phyloP scores from a whole-genome alignment of 176 grass and related monocot species.

The Avena atlantica region DNA sequence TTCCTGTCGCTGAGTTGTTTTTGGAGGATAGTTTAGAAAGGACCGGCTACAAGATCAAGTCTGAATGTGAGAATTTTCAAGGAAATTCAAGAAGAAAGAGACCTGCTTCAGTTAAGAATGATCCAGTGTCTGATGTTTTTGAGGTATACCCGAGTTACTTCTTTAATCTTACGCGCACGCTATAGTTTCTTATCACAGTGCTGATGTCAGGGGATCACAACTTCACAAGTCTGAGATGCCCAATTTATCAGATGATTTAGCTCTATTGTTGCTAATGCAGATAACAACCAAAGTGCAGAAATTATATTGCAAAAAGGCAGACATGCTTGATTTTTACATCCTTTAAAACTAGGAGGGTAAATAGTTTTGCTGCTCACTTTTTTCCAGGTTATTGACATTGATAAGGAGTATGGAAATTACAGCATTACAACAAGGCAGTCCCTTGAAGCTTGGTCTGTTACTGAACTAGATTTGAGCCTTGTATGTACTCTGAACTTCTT shows the following conservation, averaged over 20 bases:
- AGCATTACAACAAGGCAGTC: conserved; percentile 77
- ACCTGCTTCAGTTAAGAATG: conserved; percentile 59
- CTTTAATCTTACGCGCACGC: background rate
- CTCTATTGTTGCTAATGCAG: conserved; percentile 25
- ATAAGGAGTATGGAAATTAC: conserved; percentile 75
- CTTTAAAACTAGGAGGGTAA: background rate
- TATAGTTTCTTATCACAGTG: conserved; percentile 12
- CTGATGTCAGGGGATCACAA: conserved; percentile 26
- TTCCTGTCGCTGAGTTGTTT: conserved; percentile 82
- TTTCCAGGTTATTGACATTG: conserved; percentile 70
- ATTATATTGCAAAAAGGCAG: conserved; percentile 22
- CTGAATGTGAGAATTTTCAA: conserved; percentile 71
- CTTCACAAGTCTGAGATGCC: background rate
- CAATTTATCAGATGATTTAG: conserved; percentile 7
- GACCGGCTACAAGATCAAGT: conserved; percentile 75
- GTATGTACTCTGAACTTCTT: conserved; percentile 57
- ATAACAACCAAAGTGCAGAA: conserved; percentile 11
- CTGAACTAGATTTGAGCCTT: conserved; percentile 80
- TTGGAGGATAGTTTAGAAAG: conserved; percentile 92
- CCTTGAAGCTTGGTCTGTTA: conserved; percentile 85
- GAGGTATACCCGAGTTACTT: conserved; percentile 61
- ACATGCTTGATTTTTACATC: conserved; percentile 27
- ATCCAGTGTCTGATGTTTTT: conserved; percentile 83
- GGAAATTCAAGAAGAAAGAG: conserved; percentile 84
- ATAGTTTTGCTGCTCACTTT: conserved; percentile 39